phyloP scores from a whole-genome alignment of 208 protist genomes.

The Acanthamoeba triangularis region DNA sequence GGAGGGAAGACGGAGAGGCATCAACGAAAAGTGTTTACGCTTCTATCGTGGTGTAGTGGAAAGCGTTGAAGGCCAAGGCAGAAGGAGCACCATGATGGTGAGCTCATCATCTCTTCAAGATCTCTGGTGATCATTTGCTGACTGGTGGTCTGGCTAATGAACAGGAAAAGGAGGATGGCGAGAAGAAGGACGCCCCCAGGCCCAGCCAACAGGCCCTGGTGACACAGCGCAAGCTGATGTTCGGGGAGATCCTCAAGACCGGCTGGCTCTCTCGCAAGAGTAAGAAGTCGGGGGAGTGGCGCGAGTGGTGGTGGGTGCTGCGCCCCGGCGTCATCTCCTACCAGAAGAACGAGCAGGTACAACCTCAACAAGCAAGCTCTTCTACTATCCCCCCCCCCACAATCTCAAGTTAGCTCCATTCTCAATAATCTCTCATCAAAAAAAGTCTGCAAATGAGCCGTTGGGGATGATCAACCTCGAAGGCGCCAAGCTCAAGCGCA shows the following conservation, averaged over 20 bases:
- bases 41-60: no score
- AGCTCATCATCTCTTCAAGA: no score
- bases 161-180: slow-evolving; percentile 43
- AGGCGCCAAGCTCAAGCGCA: not conserved
- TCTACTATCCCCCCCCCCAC: no score
- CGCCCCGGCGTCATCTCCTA: slow-evolving; percentile 37
- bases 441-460: not conserved
- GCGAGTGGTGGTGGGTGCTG: slow-evolving; percentile 55
- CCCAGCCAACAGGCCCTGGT: slow-evolving; percentile 22
- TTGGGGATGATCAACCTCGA: slow-evolving; percentile 44
- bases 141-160: not conserved
- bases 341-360: slow-evolving; percentile 69
- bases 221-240: slow-evolving; percentile 59
- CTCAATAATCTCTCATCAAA: no score
- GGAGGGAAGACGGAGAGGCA: no score
- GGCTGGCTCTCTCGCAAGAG: slow-evolving; percentile 50
- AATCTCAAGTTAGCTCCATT: no score
- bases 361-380: no score
- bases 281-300: slow-evolving; percentile 42
- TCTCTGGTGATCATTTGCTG: no score
- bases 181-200: not conserved
- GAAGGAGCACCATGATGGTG: not conserved
- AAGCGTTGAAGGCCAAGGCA: no score
- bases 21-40: no score
- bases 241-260: slow-evolving; percentile 30